These are phyloP conservation scores for Zymoseptoria tritici DNA, from an alignment of 2,329 filamentous ascomycete species.

Conservation along the genomic window DNA sequence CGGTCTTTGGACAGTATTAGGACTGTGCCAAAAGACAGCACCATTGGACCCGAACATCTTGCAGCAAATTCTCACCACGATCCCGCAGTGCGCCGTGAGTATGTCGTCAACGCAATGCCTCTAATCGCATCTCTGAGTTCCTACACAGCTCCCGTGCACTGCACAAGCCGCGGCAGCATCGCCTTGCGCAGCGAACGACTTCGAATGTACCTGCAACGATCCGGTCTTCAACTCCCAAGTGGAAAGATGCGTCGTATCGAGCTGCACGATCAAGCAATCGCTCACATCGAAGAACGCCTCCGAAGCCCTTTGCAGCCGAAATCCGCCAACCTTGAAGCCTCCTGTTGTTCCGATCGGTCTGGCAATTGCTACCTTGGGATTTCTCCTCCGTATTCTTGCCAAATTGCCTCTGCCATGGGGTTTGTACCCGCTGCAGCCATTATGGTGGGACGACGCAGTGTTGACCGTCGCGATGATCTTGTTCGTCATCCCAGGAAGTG, in stretches of 20 bases:
- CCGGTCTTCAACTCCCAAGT: conserved; percentile 8
- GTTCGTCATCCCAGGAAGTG: conserved; percentile 8
- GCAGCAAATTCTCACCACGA: conserved; percentile 3
- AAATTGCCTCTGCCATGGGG: conserved; percentile 12
- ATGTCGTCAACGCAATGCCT: neutral
- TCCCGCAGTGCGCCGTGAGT: conserved; percentile 13
- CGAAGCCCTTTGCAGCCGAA: conserved; percentile 7
- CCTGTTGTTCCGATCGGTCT: conserved; percentile 6
- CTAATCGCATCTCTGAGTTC: too few species aligned
- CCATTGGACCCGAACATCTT: conserved; percentile 6
- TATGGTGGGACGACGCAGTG: conserved; percentile 15
- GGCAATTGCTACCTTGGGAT: conserved; percentile 3
- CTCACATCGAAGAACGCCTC: conserved; percentile 13
- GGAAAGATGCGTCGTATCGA: conserved; percentile 3
- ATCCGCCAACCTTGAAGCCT: conserved; percentile 2
- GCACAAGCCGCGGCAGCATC: neutral
- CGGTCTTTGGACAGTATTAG: conserved; percentile 3
- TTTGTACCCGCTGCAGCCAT: conserved; percentile 7
- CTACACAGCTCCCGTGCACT: too few species aligned
- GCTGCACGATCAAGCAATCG: conserved; percentile 8
- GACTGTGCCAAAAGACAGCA: conserved; percentile 6
- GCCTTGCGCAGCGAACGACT: neutral
- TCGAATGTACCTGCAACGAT: conserved; percentile 1
- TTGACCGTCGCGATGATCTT: conserved; percentile 10
- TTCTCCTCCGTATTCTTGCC: conserved; percentile 9